Evolutionary conservation across 2,329 filamentous ascomycete species (phyloP), one percentile per base, ranked within the genome.

Genomic region (Magnaporthiopsis rhizophila): DNA sequence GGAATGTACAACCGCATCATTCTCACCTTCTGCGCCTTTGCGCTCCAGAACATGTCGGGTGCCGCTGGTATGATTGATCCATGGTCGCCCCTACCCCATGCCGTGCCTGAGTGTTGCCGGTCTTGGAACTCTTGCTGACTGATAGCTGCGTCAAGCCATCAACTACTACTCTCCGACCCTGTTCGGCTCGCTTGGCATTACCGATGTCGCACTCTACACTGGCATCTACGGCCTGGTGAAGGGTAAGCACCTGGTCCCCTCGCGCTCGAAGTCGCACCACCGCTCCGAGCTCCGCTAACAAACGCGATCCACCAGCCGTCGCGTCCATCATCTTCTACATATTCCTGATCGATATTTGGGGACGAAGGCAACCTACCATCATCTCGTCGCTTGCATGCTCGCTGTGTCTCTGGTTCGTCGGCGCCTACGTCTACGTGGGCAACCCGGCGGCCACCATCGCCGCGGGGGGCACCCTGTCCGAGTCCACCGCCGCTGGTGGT

Each of bases 401-500:
- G 1, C 69, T 78, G 0, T 81, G 79, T 53, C 77, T 83, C 67
- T 83, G 79, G 75, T 78, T 81, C 61, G 78, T 84, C 3, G 82
- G 81, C 0, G 79, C 79, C 8, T 85, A 84, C 66, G 81, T 84
- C 56, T 80, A 81, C 71, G 78, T 80, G 59, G 79, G 78, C 2
- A 79, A 83, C 61, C 81, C 82, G 0, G 76, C 79, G 11, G 74
- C 69, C 1, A 77, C 78, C 28, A 80, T 82, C 57, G 74, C 71
- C 0, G 74, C 74, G 2, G 81, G 81, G 9, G 72, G 74, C 15
- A 70, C 78, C 1, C 73, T 76, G 7, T 79, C 79, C 0, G 71
- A 76, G 8, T 78, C 76, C 0, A 79, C 76, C 0, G 71, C 71
- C 4, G 79, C 77, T 3, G 81, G 80, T 65, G 83, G 82, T 0